phyloP scores from a whole-genome alignment of 2,329 filamentous ascomycete species.

The Diaporthe australafricana region DNA sequence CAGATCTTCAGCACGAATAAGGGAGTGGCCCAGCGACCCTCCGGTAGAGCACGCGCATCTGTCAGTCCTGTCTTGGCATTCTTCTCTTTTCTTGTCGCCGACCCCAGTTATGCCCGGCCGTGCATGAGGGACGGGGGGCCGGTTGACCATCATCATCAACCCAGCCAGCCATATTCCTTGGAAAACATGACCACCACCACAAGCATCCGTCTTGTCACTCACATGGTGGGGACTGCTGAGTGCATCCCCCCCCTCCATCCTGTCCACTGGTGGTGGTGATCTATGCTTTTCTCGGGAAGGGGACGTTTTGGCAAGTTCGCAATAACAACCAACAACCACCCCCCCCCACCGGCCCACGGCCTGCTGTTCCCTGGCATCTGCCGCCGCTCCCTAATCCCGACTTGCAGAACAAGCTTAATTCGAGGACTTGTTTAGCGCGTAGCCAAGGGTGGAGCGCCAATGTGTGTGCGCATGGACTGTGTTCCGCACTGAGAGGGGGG shows the following conservation, averaged over 20 bases:
- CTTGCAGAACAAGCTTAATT: constrained; percentile 38
- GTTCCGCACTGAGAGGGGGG: not conserved
- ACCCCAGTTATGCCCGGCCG: constrained; percentile 6
- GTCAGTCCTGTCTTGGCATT: not conserved
- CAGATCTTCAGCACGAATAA: not conserved
- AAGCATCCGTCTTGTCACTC: constrained; percentile 6
- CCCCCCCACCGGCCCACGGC: not conserved
- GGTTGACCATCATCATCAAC: not conserved
- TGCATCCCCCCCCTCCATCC: not conserved
- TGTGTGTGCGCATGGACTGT: constrained; percentile 2
- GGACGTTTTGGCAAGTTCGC: not conserved
- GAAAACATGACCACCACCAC: not conserved
- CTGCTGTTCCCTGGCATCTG: constrained; percentile 1
- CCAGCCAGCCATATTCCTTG: not conserved
- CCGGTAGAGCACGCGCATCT: not conserved
- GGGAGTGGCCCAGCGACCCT: not conserved
- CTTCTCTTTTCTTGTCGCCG: not conserved
- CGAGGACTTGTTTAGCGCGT: constrained; percentile 35
- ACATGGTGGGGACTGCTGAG: not conserved
- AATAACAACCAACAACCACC: not conserved
- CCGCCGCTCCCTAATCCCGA: constrained; percentile 28
- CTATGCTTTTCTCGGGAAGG: not conserved
- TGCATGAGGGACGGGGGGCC: not conserved
- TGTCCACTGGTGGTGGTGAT: not conserved
- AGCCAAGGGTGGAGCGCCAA: constrained; percentile 28